Evolutionary conservation across 345 rosid species (phyloP), one percentile per base, ranked within the genome.

Genomic region (Barbarea vulgaris): DNA sequence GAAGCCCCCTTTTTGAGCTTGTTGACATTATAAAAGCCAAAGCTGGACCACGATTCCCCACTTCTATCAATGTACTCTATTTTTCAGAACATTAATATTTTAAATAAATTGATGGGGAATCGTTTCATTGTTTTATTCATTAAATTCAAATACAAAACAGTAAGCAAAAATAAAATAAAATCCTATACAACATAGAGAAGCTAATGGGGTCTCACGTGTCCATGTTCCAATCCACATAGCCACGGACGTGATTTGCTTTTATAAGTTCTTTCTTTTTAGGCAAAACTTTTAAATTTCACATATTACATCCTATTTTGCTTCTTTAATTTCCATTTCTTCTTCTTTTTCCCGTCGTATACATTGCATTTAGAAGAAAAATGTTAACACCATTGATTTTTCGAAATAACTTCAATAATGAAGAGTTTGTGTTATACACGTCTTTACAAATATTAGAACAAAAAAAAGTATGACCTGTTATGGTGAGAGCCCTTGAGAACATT

Each of bases 1-100:
- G 58, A 59, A 30, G 9, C 9, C 1, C 79, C 53, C 19, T 67
- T 69, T 76, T 69, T 34, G 53, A 54, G 37, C 53, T 64, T 77
- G 80, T 77, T 77, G 80, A 70, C 76, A 55, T 77, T 70, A 34
- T 46, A 71, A 77, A 77, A 72, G 73, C 72, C 68, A 65, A 71
- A 77, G 68, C 55, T 64, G 77, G 77, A 48, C 63, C 81, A 77
- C 73, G 77, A 71, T 71, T 70, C 81, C 61, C 77, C 81, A 77
- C 72, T 64, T 64, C 54, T 36, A 13, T 69, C 39, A 25, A 75
- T 65, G 41, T 12, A 57, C 67, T 58, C 47, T 60, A 15, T 13
- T 33, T 58, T 42, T 46, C 17, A 33, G 42, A 54, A 70, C 58
- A 60, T 31, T 28, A 52, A 47, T 24, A 44, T 33, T 62, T 31